These are phyloP conservation scores for Rubus idaeus DNA, from an alignment of 306 rosid species.

Conservation along the genomic window DNA sequence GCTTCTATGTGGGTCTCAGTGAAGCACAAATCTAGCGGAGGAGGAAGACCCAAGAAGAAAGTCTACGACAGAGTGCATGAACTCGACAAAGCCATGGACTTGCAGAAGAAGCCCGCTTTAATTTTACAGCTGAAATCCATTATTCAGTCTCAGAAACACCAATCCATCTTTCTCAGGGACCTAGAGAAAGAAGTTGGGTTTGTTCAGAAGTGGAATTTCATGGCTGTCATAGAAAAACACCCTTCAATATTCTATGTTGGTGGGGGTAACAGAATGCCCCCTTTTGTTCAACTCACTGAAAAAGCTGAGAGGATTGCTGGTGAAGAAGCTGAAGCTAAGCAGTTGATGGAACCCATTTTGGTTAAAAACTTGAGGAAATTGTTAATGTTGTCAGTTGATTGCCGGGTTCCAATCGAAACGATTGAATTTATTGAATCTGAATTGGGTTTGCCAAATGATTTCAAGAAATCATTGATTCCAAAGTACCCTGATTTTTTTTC, in stretches of 20 bases:
- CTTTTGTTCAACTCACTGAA: slow-evolving; percentile 51
- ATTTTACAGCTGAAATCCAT: slow-evolving; percentile 65
- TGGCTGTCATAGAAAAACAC: slow-evolving; percentile 66
- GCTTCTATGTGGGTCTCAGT: slow-evolving; percentile 23
- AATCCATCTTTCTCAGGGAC: slow-evolving; percentile 48
- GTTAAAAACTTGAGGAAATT: slow-evolving; percentile 37
- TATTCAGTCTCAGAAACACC: slow-evolving; percentile 54
- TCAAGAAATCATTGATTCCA: slow-evolving; percentile 46
- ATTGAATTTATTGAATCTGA: slow-evolving; percentile 53
- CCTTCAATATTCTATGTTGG: slow-evolving; percentile 64
- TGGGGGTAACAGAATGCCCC: slow-evolving; percentile 47
- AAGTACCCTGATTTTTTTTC: slow-evolving; percentile 63
- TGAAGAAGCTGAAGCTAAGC: slow-evolving; percentile 42
- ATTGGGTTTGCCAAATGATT: slow-evolving; percentile 60
- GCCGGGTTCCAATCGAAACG: slow-evolving; percentile 55
- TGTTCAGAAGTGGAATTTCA: slow-evolving; percentile 86
- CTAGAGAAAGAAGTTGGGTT: slow-evolving; percentile 85
- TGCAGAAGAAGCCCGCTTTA: slow-evolving; percentile 68
- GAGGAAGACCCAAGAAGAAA: slow-evolving; percentile 74
- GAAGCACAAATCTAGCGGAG: slow-evolving; percentile 65
- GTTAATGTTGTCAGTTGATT: slow-evolving; percentile 64
- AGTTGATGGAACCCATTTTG: slow-evolving; percentile 70
- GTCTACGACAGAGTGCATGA: slow-evolving; percentile 61
- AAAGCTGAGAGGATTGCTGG: slow-evolving; percentile 39
- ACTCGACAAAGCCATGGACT: slow-evolving; percentile 75